Base-by-base conservation (phyloP, 2,329 filamentous ascomycete genomes). In the Grosmannia serpens region DNA sequence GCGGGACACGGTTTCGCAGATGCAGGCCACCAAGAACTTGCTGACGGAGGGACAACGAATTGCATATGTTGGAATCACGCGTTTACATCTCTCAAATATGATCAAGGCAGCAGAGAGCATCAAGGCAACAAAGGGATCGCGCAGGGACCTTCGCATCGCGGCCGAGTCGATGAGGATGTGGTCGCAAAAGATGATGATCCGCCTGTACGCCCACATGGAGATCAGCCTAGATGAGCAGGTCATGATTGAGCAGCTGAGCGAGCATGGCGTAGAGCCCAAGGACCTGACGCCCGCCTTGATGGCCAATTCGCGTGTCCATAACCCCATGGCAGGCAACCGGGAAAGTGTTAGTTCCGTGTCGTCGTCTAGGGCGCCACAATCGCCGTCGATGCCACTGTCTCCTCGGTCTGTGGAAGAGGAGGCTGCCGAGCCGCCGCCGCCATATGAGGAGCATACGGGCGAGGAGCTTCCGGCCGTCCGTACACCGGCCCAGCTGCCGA, bases 171-270 rank as follows among this genome's bases (percentile, higher is more conserved):
- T 89, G 75, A 87, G 87, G 71, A 96, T 96, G 88, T 99, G 92
- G 92, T 85, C 88, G 59, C 94, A 99, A 70, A 95, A 95, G 75
- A 95, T 96, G 81, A 99, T 99, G 91, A 84, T 96, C 61, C 84
- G 92, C 27, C 71, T 99, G 15, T 99, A 97, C 70, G 77, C 84
- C 15, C 94, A 99, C 72, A 99, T 99, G 94, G 94, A 99, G 61
- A 95, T 99, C 67, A 91, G 86, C 67, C 77, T 86, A 26, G 86
- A 83, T 17, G 94, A 99, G 72, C 94, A 99, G 75, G 78, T 99
- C 70, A 99, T 99, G 94, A 96, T 99, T 64, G 94, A 99, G 74
- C 94, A 99, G 71, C 78, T 99, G 60, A 87, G 89, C 15, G 88
- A 94, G 59, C 94, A 99, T 72, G 94, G 92, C 5, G 91, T 99